phyloP scores from a whole-genome alignment of 257 asterid genomes.

The Solanum rostratum region DNA sequence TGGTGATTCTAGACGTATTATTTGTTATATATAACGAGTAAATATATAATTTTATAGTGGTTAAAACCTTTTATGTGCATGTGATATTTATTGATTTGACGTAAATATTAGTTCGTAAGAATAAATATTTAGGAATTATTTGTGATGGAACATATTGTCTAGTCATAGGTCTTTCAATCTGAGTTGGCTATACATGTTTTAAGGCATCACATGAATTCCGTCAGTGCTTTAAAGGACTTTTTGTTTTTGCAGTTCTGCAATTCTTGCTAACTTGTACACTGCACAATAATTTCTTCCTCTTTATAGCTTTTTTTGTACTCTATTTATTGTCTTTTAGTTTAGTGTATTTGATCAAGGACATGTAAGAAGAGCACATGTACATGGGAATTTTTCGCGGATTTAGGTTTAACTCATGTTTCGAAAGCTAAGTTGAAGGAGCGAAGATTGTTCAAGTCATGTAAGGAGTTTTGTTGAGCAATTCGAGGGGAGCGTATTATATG shows the following conservation, averaged over 20 bases:
- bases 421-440: accelerated
- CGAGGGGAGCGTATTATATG: accelerated
- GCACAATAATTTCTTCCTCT: neutral
- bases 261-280: neutral
- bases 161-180: neutral
- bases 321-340: neutral
- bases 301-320: neutral
- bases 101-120: accelerated
- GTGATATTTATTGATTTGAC: neutral
- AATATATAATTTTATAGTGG: too few relatives aligned
- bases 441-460: too few relatives aligned
- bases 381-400: neutral
- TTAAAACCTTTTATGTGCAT: too few relatives aligned
- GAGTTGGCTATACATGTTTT: neutral
- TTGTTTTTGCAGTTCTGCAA: neutral
- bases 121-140: neutral
- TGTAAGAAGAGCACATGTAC: neutral
- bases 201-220: neutral
- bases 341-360: neutral
- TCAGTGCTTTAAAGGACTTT: neutral
- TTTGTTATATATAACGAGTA: too few relatives aligned
- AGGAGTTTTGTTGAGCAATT: too few relatives aligned
- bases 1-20: too few relatives aligned
- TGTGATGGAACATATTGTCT: neutral
- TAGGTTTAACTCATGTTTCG: accelerated